Evolutionary conservation across 208 protist species (phyloP), one percentile per base, ranked within the genome.

Genomic region (Leishmania major): DNA sequence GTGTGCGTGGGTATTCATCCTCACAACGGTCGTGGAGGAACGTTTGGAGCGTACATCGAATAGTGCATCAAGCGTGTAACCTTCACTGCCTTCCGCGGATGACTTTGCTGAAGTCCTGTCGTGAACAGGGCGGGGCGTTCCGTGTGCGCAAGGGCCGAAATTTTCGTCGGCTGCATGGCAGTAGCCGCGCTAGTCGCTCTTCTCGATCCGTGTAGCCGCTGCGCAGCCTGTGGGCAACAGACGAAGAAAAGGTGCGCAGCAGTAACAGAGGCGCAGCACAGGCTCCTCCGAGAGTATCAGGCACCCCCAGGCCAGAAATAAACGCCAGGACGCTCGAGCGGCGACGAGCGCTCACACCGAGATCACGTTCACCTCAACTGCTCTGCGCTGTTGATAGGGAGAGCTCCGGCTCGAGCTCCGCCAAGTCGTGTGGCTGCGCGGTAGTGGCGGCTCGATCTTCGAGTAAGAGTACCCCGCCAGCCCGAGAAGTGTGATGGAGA

Each of bases 391-490:
- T 6, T 45, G 35, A 51, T 62, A 22, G 7, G 53, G 59, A 40
- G 81, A 57, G 2, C 49, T 19, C 6, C 22, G 35, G 40, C 4
- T 57, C 35, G 69, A 72, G n/a, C 10, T 19, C 47, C 35, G n/a
- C 57, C n/a, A 31, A 17, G 4, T 10, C 13, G 64, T 75, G 0
- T 62, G 71, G 37, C 51, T 75, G 60, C 53, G 62, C n/a, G 72
- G 77, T 53, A 55, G 28, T 11, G 60, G 62, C 11, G 62, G 37
- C 17, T 82, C 78, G n/a, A 67, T 51, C 74, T 79, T 95, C 17
- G 85, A 85, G 37, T 86, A 81, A 4, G 85, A 92, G 75, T 97
- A 97, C 31, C 90, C 73, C 10, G 87, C 88, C 25, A 96, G 78
- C 15, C 94, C 94, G 0, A 93, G 15, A n/a, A 95, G 75, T 2